Percentiles rank a stretch among this genome's conserved stretches.
These are phyloP conservation scores for Trametes elegans DNA, from an alignment of 768 basidiomycete genomes.

Conservation along the genomic window DNA sequence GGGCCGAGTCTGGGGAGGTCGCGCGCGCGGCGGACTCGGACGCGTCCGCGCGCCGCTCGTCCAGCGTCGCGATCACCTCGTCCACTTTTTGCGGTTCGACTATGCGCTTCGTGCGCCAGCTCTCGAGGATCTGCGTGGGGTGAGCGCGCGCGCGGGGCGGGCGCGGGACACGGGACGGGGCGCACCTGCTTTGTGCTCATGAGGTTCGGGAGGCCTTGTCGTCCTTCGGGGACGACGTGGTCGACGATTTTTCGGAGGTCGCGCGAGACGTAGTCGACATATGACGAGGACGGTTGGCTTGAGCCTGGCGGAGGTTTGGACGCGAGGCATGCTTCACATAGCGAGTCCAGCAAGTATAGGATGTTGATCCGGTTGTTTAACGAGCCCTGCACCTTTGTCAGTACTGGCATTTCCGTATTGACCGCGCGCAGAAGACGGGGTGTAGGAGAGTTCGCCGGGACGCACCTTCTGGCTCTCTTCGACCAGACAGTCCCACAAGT, in stretches of 20 bases:
- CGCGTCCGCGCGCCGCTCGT: conserved; percentile 38
- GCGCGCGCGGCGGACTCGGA: conserved; percentile 22
- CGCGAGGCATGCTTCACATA: conserved; percentile 76
- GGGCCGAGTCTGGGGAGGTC: conserved; percentile 24
- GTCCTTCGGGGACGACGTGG: conserved; percentile 84
- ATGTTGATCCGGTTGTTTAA: conserved; percentile 94
- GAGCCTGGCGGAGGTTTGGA: conserved; percentile 56
- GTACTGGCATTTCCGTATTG: not conserved
- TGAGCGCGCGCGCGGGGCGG: not conserved
- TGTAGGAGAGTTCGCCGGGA: no score
- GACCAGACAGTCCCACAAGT: conserved; percentile 90
- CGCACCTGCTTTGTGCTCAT: conserved; percentile 83
- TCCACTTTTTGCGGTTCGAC: conserved; percentile 79
- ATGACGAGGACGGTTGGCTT: conserved; percentile 48
- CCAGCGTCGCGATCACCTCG: conserved; percentile 57
- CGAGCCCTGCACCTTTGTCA: conserved; percentile 44
- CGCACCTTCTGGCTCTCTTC: conserved; percentile 87
- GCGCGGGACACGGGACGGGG: not conserved
- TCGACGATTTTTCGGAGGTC: conserved; percentile 79
- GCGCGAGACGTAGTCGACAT: conserved; percentile 74
- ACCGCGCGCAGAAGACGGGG: no score
- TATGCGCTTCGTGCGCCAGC: conserved; percentile 83
- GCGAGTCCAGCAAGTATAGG: conserved; percentile 84
- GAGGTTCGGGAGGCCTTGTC: conserved; percentile 84
- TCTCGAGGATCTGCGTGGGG: conserved; percentile 77